A percentile compares a stretch with the other conserved stretches of the same genome.
Evolutionary conservation across 1,139 yeast species (phyloP).

Genomic region (Hansenula lynferdii): DNA sequence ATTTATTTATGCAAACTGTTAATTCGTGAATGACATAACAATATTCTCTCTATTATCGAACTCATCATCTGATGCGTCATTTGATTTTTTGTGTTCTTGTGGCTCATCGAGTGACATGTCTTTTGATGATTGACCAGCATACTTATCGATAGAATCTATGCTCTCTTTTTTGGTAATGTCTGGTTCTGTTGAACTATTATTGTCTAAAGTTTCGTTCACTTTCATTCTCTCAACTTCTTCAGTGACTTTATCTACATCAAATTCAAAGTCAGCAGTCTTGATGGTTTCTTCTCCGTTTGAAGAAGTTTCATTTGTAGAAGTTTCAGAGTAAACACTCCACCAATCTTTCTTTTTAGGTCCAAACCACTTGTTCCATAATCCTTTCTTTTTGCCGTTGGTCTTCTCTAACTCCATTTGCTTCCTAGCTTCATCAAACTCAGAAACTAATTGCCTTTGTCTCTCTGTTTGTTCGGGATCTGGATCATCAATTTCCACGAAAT

Average conservation of each 20-base stretch:
- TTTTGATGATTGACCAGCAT: no score
- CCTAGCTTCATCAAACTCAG: constrained; percentile 83
- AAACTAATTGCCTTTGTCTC: constrained; percentile 70
- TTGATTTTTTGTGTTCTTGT: no score
- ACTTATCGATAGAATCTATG: no score
- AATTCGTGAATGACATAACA: no score
- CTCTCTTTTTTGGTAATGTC: no score
- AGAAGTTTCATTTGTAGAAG: constrained; percentile 20
- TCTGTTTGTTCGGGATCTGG: constrained; percentile 89
- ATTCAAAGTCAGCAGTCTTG: constrained; percentile 5
- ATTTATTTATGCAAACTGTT: no score
- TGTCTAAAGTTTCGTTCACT: constrained; percentile 17
- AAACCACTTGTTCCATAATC: constrained; percentile 61
- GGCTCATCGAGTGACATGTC: no score
- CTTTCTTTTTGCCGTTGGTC: constrained; percentile 29
- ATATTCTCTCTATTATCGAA: no score
- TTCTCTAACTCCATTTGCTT: constrained; percentile 45
- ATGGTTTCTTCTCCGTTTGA: constrained; percentile 1
- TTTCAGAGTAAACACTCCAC: constrained; percentile 72
- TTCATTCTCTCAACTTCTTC: constrained; percentile 30
- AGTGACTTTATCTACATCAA: constrained; percentile 34
- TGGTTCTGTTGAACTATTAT: no score
- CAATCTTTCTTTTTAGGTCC: constrained; percentile 78
- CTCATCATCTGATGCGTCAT: no score
- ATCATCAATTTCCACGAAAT: constrained; percentile 93